Evolutionary conservation across 768 basidiomycete genomes (phyloP).

Genomic region (Lactarius sp.): DNA sequence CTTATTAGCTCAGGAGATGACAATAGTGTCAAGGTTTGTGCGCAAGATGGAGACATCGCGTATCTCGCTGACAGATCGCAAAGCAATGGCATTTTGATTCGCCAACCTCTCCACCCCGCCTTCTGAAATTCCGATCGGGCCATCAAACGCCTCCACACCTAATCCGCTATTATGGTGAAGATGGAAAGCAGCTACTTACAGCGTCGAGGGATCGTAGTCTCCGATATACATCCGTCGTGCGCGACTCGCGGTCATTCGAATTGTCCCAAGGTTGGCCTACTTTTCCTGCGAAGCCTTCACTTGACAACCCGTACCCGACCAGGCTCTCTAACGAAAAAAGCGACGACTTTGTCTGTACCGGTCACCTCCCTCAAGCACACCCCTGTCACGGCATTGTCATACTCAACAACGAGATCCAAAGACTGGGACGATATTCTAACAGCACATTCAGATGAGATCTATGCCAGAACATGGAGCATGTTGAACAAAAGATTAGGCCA

Average conservation of each 20-base stretch:
- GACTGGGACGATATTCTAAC: slow-evolving; percentile 98
- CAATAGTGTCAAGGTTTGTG: slow-evolving; percentile 85
- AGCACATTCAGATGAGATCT: slow-evolving; percentile 77
- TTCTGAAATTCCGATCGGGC: slow-evolving; percentile 89
- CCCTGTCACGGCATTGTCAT: slow-evolving; percentile 70
- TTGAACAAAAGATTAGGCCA: slow-evolving; percentile 77
- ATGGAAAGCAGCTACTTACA: slow-evolving; percentile 90
- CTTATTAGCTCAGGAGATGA: slow-evolving; percentile 88
- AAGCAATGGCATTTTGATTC: slow-evolving; percentile 99
- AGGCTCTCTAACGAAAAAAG: slow-evolving; percentile 84
- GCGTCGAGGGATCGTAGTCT: slow-evolving; percentile 86
- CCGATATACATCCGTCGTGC: slow-evolving; percentile 85
- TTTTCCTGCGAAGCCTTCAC: background rate
- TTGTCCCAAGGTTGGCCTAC: slow-evolving; percentile 73
- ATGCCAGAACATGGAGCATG: slow-evolving; percentile 86
- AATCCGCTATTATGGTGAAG: slow-evolving; percentile 94
- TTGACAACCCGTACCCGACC: background rate
- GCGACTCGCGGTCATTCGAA: slow-evolving; percentile 93
- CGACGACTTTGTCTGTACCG: slow-evolving; percentile 70
- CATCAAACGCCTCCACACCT: slow-evolving; percentile 88
- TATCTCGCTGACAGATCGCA: slow-evolving; percentile 4
- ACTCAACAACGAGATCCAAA: slow-evolving; percentile 74
- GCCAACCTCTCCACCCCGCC: slow-evolving; percentile 74
- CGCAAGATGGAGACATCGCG: background rate
- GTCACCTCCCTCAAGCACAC: slow-evolving; percentile 81